Evolutionary conservation across 2,329 filamentous ascomycete genomes (phyloP), one percentile per base, ranked within the genome.

Genomic region (Cordyceps cicadae): DNA sequence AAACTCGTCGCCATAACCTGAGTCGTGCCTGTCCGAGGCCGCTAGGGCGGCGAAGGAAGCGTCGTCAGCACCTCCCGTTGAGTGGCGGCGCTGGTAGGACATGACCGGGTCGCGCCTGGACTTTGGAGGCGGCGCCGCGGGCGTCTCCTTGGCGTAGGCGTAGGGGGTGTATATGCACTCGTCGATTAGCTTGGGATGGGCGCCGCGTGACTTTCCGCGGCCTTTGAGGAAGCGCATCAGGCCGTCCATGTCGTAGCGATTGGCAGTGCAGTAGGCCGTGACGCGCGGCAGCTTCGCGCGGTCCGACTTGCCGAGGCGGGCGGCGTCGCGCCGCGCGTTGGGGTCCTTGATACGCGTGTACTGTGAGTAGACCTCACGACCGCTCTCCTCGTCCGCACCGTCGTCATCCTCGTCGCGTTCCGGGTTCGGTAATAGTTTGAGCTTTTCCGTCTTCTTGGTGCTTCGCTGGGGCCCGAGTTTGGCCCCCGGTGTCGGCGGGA

Each of bases 131-230:
- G 43, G 14, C 15, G 41, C 2, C 41, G 41, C 12, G 6, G 50
- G 43, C 39, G 63, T 50, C 21, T 59, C 67, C 59, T 84, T 81
- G 48, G 80, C 79, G 72, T 97, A 97, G 68, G 86, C 87, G 74
- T 96, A 99, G 0, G 93, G 91, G 12, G 93, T 91, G 75, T 99
- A 99, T 67, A 99, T 91, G 73, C 94, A 99, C 74, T 99, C 94
- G 72, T 99, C 94, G 67, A 97, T 97, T 62, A 94, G 77, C 74
- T 97, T 97, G 1, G 94, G 93, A 63, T 86, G 89, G 17, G 92
- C 86, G 19, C 90, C 90, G 67, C 90, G 84, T 37, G 84, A 84
- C 73, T 89, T 90, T 51, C 84, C 83, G 62, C 90, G 83, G 34
- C 91, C 90, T 72, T 99, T 99, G 64, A 99, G 77, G 70, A 93